Percentiles rank a stretch among this genome's conserved stretches.
Conservation (phyloP, 2,329 filamentous ascomycete species). For the Pseudocercospora eumusae region DNA sequence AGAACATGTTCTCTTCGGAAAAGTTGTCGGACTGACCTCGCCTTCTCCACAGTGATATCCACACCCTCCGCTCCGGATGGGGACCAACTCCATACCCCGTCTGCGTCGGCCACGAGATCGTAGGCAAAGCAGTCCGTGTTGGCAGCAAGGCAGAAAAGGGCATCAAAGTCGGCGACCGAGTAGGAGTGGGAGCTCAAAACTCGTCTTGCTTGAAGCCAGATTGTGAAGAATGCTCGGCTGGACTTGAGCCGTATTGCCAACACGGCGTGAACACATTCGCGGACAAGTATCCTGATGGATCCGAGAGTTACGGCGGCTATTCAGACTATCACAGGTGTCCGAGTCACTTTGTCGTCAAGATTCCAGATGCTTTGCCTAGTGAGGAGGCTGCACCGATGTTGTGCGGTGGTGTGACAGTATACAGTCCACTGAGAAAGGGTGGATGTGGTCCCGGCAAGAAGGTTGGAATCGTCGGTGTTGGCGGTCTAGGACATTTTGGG, state of each 20-base stretch:
- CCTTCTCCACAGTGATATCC: constrained; percentile 30
- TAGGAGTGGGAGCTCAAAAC: constrained; percentile 55
- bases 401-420: constrained; percentile 76
- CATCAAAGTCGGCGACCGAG: constrained; percentile 44
- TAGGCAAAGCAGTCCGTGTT: constrained; percentile 39
- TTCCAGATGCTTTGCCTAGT: constrained; percentile 53
- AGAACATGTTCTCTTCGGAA: background rate
- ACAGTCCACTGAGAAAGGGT: constrained; percentile 66
- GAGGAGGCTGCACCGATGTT: constrained; percentile 68
- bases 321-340: constrained; percentile 54
- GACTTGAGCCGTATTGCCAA: constrained; percentile 38
- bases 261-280: constrained; percentile 38
- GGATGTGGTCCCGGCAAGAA: constrained; percentile 68
- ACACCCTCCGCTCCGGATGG: constrained; percentile 45
- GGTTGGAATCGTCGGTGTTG: constrained; percentile 68
- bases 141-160: constrained; percentile 36
- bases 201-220: constrained; percentile 50
- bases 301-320: constrained; percentile 64
- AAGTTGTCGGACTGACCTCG: background rate
- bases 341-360: constrained; percentile 60
- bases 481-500: constrained; percentile 59
- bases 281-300: constrained; percentile 35
- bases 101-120: constrained; percentile 42
- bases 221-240: constrained; percentile 57
- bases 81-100: constrained; percentile 45